These are phyloP conservation scores for Cladosporium phlei DNA, from an alignment of 2,329 filamentous ascomycete species.

Conservation along the genomic window DNA sequence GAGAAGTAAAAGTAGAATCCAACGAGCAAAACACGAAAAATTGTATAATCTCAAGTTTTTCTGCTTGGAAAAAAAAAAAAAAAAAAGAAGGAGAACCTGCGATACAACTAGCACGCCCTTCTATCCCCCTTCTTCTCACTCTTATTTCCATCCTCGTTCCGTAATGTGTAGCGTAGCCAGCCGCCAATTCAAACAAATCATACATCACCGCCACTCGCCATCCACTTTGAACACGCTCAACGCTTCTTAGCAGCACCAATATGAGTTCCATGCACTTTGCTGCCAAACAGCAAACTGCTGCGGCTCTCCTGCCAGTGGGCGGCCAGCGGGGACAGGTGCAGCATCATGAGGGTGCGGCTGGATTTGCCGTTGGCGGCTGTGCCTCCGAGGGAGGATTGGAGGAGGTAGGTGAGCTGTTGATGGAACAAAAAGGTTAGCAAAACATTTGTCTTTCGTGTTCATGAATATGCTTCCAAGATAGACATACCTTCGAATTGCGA, in stretches of 20 bases:
- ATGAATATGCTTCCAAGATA: too few relatives aligned
- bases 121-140: too few relatives aligned
- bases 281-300: conserved; percentile 92
- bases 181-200: not conserved
- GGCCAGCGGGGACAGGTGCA: conserved; percentile 92
- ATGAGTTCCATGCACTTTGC: conserved; percentile 86
- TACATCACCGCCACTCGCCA: not conserved
- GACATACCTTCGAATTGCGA: conserved; percentile 78
- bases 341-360: conserved; percentile 97
- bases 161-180: too few relatives aligned
- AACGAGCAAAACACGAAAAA: too few relatives aligned
- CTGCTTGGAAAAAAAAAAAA: too few relatives aligned
- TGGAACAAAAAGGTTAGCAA: not conserved
- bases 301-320: conserved; percentile 87
- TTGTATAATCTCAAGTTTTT: too few relatives aligned
- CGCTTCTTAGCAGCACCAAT: conserved; percentile 74
- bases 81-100: not conserved
- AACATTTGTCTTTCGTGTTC: too few relatives aligned
- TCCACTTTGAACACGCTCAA: conserved; percentile 2
- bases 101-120: not conserved
- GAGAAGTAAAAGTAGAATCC: too few relatives aligned
- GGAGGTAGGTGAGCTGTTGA: conserved; percentile 75
- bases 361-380: conserved; percentile 49
- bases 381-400: conserved; percentile 90
- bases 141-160: too few relatives aligned